phyloP scores from a whole-genome alignment of 164 flowering plant genomes.

The Vitis rupestris region DNA sequence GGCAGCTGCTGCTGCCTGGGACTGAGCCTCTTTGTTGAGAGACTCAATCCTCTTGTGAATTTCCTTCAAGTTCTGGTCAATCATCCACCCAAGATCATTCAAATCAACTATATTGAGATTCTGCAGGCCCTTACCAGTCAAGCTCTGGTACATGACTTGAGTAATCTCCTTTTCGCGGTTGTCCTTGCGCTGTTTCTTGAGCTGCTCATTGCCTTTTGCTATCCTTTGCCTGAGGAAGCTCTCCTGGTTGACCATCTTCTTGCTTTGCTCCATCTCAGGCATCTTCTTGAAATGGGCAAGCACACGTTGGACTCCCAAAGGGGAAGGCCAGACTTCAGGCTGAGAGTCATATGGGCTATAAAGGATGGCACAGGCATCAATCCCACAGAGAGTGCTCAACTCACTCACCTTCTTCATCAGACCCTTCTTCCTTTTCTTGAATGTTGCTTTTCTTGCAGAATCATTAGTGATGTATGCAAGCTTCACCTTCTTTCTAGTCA shows the following conservation, averaged over 20 bases:
- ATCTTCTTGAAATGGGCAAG: slow-evolving; percentile 40
- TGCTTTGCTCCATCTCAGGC: slow-evolving; percentile 69
- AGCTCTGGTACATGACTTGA: slow-evolving; percentile 35
- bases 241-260: slow-evolving; percentile 77
- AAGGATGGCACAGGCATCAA: slow-evolving; percentile 54
- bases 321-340: slow-evolving; percentile 67
- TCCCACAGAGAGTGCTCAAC: slow-evolving; percentile 61
- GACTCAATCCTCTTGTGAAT: slow-evolving; percentile 26
- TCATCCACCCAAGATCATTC: slow-evolving; percentile 44
- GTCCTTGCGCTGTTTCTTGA: slow-evolving; percentile 44
- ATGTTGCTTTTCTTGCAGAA: slow-evolving; percentile 56
- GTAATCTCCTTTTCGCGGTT: slow-evolving; percentile 47
- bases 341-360: slow-evolving; percentile 38
- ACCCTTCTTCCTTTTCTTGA: slow-evolving; percentile 65
- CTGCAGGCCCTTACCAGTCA: slow-evolving; percentile 33
- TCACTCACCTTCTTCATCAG: slow-evolving; percentile 68
- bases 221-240: slow-evolving; percentile 49
- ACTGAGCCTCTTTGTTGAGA: slow-evolving; percentile 1
- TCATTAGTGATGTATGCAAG: slow-evolving; percentile 57
- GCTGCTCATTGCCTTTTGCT: slow-evolving; percentile 43
- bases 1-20: not conserved
- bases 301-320: slow-evolving; percentile 32
- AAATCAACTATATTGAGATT: slow-evolving; percentile 29
- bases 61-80: slow-evolving; percentile 42
- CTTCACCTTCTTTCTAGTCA: slow-evolving; percentile 71